These are phyloP conservation scores for Trichopus zeylanicus DNA, from an alignment of 116 monocot species.

Conservation along the genomic window DNA sequence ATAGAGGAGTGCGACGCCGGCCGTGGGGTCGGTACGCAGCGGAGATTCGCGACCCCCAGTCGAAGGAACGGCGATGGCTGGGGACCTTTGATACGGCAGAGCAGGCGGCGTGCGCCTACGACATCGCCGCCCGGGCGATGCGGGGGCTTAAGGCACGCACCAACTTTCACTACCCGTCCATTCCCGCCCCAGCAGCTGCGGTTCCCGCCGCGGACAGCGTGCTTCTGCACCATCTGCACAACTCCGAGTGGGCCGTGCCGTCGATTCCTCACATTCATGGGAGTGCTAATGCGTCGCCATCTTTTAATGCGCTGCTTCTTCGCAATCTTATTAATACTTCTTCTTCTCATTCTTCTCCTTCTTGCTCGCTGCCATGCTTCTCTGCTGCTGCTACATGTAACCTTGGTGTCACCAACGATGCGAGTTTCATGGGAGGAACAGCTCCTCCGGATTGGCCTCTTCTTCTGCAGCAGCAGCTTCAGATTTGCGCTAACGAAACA, in stretches of 20 bases:
- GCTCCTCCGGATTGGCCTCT: background rate
- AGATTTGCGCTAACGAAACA: background rate
- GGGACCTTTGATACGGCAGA: conserved; percentile 98
- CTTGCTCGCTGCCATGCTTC: background rate
- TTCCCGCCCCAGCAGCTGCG: conserved; percentile 8
- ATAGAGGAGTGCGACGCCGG: conserved; percentile 81
- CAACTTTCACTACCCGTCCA: conserved; percentile 65
- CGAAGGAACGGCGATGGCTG: conserved; percentile 95
- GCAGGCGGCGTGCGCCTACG: conserved; percentile 96
- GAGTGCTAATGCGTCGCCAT: background rate
- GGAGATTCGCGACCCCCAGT: conserved; percentile 85
- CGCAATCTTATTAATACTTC: conserved; percentile 21
- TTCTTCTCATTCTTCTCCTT: background rate
- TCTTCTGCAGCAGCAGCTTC: background rate
- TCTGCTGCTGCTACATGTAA: background rate
- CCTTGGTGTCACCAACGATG: background rate
- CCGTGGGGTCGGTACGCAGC: conserved; percentile 97
- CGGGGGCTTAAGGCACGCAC: conserved; percentile 88
- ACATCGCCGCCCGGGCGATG: conserved; percentile 95
- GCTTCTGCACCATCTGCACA: conserved; percentile 4
- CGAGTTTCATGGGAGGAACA: background rate
- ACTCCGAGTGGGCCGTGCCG: background rate
- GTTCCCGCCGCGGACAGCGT: background rate
- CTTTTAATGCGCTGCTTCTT: conserved; percentile 36
- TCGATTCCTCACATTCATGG: background rate